Base-by-base conservation (phyloP, 768 basidiomycete species). In the Chalciporus sphaerocephalus region DNA sequence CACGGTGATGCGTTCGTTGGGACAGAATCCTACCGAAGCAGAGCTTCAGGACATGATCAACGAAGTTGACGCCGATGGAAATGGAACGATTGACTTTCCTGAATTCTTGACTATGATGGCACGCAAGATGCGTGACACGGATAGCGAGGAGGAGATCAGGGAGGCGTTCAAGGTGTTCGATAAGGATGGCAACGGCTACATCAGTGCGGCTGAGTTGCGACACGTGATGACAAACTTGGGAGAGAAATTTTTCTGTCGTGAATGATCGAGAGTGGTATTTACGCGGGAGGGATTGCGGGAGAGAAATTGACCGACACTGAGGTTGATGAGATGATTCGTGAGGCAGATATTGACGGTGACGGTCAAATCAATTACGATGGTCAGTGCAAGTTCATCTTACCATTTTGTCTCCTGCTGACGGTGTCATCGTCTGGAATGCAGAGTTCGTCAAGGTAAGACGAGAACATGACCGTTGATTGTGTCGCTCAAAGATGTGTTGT, bases 81-180 rank as follows among this genome's bases (percentile, higher is more conserved):
- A 91, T 67, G 87, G 87, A 50, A 87, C 83, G 48, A 91, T 92
- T 67, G 91, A 93, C 71, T 87, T 78, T 48, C 82, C 80, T 34
- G 88, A 90, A 67, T 92, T 91, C 70, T 72, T 87, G 51, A 84
- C 82, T 36, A 83, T 86, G 84, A 86, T 85, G 84, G 83, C 84
- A 49, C 74, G 87, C 56, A 89, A 89, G 72, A 92, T 92, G 87
- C 83, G 84, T 62, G 89, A 94, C 64, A 88, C 87, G 18, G 92
- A 94, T 63, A 80, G 80, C 56, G 92, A 96, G 69, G 92, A 93
- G 67, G 94, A 96, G 72, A 88, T 98, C 68, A 83, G 81, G 65
- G 90, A 94, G 74, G 95, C 95, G 20, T 98, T 98, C 81, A 88
- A 87, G 69, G 91, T 92, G 44, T 96, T 96, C 59, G 94, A 97